Evolutionary conservation across 148 eudicot genomes (phyloP), one percentile per base, ranked within the genome.

Genomic region (Hydrangea macrophylla): DNA sequence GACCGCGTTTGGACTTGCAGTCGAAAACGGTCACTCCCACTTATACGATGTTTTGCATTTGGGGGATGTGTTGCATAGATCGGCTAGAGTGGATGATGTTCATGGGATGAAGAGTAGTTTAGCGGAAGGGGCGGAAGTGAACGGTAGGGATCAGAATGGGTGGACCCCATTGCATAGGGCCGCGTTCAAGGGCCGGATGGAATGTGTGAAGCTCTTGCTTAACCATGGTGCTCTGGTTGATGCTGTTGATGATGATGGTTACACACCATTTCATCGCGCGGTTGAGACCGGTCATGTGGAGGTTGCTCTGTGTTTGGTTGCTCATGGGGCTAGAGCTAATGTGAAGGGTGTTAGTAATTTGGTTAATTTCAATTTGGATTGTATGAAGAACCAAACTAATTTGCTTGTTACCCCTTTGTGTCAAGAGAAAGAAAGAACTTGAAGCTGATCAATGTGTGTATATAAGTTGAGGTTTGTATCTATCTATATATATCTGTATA

Each of bases 121-220:
- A 1, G 82, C 74, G 1, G 63, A 80, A 36, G 87, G 84, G 15
- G 76, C 53, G 54, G 58, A 75, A 0, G 82, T 80, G 69, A 78
- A 84, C 31, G 68, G 69, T 4, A 73, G 31, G 66, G 87, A 84
- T 64, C 84, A 84, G 57, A 78, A 84, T 39, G 87, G 87, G 4
- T 84, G 87, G 87, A 84, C 80, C 22, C 72, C 84, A 22, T 61
- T 84, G 54, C 87, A 84, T 35, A 78, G 84, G 36, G 87, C 87
- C 0, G 82, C 82, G 22, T 84, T 84, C 65, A 84, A 84, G 58
- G 87, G 84, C 2, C 70, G 69, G 1, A 39, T 64, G 15, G 80
- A 84, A 61, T 30, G 82, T 22, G 87, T 84, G 17, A 73, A 73
- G 80, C 39, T 70, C 7, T 70, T 84, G 75, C 36, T 84, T 0